phyloP scores from a whole-genome alignment of 2,329 filamentous ascomycete species.

The Hypoxylon sp. region DNA sequence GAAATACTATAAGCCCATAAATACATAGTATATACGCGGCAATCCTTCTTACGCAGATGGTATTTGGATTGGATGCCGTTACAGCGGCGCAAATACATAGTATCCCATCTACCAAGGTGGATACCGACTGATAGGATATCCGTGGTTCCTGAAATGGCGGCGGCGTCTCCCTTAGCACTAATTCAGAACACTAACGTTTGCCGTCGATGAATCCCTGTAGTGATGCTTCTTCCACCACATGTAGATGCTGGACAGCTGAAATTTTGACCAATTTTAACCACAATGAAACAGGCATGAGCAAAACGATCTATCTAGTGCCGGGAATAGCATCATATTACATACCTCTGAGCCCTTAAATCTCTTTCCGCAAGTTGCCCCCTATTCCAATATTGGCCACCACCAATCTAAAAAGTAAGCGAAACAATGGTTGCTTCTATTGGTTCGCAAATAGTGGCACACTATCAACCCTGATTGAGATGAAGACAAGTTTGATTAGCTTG shows the following conservation, averaged over 20 bases:
- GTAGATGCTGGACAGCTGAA: conserved; percentile 8
- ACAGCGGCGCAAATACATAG: conserved; percentile 18
- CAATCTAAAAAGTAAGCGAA: conserved; percentile 41
- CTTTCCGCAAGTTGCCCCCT: conserved; percentile 28
- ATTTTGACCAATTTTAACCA: conserved; percentile 24
- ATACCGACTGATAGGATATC: conserved; percentile 41
- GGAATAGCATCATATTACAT: conserved; percentile 32
- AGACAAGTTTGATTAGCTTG: conserved; percentile 6
- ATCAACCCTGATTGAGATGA: conserved; percentile 23
- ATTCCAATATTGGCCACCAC: conserved; percentile 30
- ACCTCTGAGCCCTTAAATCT: conserved; percentile 19
- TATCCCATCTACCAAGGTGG: conserved; percentile 24
- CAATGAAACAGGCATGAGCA: conserved; percentile 16
- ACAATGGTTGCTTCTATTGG: conserved; percentile 29
- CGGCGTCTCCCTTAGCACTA: conserved; percentile 39
- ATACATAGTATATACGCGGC: conserved; percentile 20
- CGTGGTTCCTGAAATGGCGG: conserved; percentile 38
- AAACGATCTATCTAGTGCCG: conserved; percentile 22
- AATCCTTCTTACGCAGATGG: conserved; percentile 20
- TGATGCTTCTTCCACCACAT: neutral
- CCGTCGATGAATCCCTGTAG: conserved; percentile 26
- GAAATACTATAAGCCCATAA: conserved; percentile 25
- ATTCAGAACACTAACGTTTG: conserved; percentile 36
- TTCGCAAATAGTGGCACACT: conserved; percentile 21
- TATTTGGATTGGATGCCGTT: conserved; percentile 17